A percentile compares a stretch with the other conserved stretches of the same genome.
Conservation (phyloP, 768 basidiomycete genomes). For the Leccinum longicurvipes region DNA sequence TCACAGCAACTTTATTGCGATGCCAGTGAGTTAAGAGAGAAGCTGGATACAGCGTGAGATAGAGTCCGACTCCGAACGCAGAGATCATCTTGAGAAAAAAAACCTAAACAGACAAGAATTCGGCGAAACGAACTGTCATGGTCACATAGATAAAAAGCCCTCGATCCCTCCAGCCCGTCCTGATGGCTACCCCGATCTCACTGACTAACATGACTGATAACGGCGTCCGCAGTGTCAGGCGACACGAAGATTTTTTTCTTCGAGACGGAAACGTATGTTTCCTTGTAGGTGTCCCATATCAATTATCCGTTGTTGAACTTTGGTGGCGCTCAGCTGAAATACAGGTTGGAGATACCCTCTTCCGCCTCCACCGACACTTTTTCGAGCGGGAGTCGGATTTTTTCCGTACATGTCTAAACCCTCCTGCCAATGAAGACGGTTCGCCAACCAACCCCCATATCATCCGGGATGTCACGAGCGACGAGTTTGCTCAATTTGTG, state of each 20-base stretch:
- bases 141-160: conserved; percentile 14
- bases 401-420: conserved; percentile 28
- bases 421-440: conserved; percentile 1
- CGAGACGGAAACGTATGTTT: conserved; percentile 52
- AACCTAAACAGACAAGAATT: neutral
- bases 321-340: neutral
- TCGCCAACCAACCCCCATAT: conserved; percentile 2
- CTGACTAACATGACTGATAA: neutral
- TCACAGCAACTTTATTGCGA: neutral
- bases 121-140: conserved; percentile 5
- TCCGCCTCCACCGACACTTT: conserved; percentile 35
- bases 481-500: conserved; percentile 45
- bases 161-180: neutral
- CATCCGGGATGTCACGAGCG: conserved; percentile 27
- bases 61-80: neutral
- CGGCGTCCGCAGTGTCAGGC: conserved; percentile 18
- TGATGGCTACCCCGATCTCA: neutral
- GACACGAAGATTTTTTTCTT: conserved; percentile 45
- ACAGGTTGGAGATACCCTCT: conserved; percentile 34
- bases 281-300: conserved; percentile 37
- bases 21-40: neutral
- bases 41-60: conserved; percentile 10
- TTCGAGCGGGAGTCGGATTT: conserved; percentile 35
- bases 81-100: conserved; percentile 20
- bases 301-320: neutral